These are phyloP conservation scores for Phyllosticta ampelicida DNA, from an alignment of 2,329 filamentous ascomycete genomes.

Conservation along the genomic window DNA sequence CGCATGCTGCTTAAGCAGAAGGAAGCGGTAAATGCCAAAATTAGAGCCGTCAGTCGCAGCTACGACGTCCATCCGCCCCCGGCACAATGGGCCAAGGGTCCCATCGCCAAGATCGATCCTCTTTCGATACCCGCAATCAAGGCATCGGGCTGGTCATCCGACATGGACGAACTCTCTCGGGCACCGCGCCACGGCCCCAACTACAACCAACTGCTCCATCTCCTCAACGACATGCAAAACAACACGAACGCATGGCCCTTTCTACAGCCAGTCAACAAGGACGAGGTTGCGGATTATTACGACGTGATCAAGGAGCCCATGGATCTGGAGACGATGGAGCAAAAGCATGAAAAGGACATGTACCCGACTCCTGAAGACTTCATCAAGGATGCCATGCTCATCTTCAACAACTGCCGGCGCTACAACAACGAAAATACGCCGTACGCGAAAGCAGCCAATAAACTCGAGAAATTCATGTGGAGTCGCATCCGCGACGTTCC, in stretches of 20 bases:
- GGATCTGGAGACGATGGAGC: slow-evolving; percentile 93
- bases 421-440: slow-evolving; percentile 95
- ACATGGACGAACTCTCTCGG: slow-evolving; percentile 94
- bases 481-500: slow-evolving; percentile 81
- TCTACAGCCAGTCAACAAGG: slow-evolving; percentile 81
- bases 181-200: slow-evolving; percentile 93
- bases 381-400: slow-evolving; percentile 72
- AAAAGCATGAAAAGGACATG: slow-evolving; percentile 84
- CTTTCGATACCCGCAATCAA: slow-evolving; percentile 78
- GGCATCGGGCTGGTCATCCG: slow-evolving; percentile 85
- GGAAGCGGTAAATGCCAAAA: slow-evolving; percentile 89
- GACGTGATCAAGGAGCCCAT: slow-evolving; percentile 97
- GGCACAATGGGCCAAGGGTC: slow-evolving; percentile 63
- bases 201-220: slow-evolving; percentile 84
- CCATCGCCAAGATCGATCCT: slow-evolving; percentile 61
- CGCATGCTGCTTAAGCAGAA: slow-evolving; percentile 97
- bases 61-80: slow-evolving; percentile 82
- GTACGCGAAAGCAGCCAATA: slow-evolving; percentile 91
- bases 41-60: slow-evolving; percentile 77
- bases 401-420: slow-evolving; percentile 89
- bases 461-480: slow-evolving; percentile 93
- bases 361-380: slow-evolving; percentile 91
- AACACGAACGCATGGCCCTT: slow-evolving; percentile 92
- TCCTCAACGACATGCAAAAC: slow-evolving; percentile 92
- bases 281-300: slow-evolving; percentile 98